These are phyloP conservation scores for Magnusiomyces ingens DNA, from an alignment of 1,139 yeast species.

Conservation along the genomic window DNA sequence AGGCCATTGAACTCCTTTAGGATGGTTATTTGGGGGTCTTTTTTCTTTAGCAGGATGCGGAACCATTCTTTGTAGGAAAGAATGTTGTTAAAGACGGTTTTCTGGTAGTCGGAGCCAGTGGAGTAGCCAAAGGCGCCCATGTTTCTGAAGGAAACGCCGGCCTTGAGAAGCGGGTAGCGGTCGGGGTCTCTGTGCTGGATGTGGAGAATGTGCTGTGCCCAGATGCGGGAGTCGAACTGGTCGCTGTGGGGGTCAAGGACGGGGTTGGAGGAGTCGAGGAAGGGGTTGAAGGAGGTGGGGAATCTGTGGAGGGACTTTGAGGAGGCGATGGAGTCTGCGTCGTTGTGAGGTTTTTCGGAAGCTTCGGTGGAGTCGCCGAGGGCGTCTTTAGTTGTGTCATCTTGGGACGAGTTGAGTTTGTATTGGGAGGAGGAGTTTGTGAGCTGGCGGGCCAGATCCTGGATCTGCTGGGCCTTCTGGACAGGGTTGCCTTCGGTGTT, in stretches of 20 bases:
- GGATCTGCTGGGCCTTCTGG: background rate
- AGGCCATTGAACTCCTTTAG: conserved; percentile 63
- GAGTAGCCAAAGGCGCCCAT: conserved; percentile 71
- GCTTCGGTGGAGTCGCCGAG: background rate
- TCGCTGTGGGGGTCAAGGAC: conserved; percentile 48
- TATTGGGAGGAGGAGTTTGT: background rate
- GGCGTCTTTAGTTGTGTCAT: no score
- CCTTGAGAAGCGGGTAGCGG: conserved; percentile 45
- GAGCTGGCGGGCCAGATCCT: background rate
- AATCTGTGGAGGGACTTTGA: background rate
- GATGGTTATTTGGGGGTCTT: conserved; percentile 43
- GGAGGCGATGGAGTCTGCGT: background rate
- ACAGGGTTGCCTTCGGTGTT: no score
- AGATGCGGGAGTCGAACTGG: conserved; percentile 53
- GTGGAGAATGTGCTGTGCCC: conserved; percentile 67
- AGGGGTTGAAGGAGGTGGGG: conserved; percentile 11
- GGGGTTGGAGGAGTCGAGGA: conserved; percentile 8
- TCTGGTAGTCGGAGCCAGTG: conserved; percentile 71
- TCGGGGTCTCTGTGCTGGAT: conserved; percentile 53
- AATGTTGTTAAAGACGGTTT: conserved; percentile 53
- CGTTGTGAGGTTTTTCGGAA: background rate
- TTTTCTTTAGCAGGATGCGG: conserved; percentile 21
- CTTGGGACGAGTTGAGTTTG: no score
- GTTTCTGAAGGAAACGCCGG: conserved; percentile 61
- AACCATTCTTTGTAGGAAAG: conserved; percentile 21